Evolutionary conservation across 2,329 filamentous ascomycete species (phyloP).

Genomic region (Colletotrichum sp.): DNA sequence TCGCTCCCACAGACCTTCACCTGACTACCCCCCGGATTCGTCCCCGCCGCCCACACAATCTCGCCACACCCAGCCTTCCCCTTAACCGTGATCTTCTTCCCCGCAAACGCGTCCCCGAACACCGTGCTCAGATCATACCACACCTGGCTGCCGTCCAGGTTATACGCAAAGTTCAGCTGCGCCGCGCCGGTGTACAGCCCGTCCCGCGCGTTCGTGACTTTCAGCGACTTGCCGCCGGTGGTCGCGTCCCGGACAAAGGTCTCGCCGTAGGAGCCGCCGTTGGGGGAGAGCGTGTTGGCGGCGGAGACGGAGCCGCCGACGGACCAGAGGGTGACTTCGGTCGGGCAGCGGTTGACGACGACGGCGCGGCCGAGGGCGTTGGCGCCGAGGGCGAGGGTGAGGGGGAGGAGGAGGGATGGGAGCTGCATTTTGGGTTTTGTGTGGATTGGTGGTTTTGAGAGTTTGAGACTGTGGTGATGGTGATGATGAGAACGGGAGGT

Average conservation of each 20-base stretch:
- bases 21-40: slow-evolving; percentile 40
- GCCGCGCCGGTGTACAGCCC: slow-evolving; percentile 44
- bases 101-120: slow-evolving; percentile 43
- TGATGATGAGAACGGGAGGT: not conserved
- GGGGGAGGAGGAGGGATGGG: slow-evolving; percentile 6
- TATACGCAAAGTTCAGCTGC: slow-evolving; percentile 45
- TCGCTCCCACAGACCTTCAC: slow-evolving; percentile 38
- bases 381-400: slow-evolving; percentile 27
- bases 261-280: slow-evolving; percentile 35
- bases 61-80: slow-evolving; percentile 32
- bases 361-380: slow-evolving; percentile 36
- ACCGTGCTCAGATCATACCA: slow-evolving; percentile 46
- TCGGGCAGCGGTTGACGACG: slow-evolving; percentile 41
- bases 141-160: slow-evolving; percentile 34
- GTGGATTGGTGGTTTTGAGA: not conserved
- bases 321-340: slow-evolving; percentile 42
- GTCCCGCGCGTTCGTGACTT: slow-evolving; percentile 37
- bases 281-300: slow-evolving; percentile 28
- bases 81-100: slow-evolving; percentile 33
- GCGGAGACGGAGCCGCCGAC: slow-evolving; percentile 35
- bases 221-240: slow-evolving; percentile 43
- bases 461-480: not conserved
- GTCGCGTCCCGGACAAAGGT: slow-evolving; percentile 36
- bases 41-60: slow-evolving; percentile 40
- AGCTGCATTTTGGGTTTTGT: not conserved